These are phyloP conservation scores for Gynandropsis gynandra DNA, from an alignment of 345 rosid genomes.

Conservation along the genomic window DNA sequence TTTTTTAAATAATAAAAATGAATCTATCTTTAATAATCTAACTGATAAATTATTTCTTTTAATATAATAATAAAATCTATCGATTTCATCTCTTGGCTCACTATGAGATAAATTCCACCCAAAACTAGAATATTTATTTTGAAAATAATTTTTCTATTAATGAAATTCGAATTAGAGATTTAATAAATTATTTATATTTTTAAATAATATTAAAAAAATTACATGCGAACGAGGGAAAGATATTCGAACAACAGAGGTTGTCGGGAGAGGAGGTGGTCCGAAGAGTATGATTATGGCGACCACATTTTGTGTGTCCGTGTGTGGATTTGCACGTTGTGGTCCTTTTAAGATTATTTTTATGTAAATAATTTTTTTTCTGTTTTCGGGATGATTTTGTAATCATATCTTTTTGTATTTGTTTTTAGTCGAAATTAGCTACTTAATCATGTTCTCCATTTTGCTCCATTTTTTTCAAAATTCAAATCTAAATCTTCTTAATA, in stretches of 20 bases:
- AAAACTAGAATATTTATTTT: too few species aligned
- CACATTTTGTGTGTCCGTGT: background rate
- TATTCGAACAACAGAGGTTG: background rate
- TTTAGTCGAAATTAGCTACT: conserved; percentile 3
- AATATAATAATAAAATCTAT: too few species aligned
- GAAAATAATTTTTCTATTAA: background rate
- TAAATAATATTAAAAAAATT: too few species aligned
- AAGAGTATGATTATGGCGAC: conserved; percentile 18
- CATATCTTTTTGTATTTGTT: conserved; percentile 12
- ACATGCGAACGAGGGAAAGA: background rate
- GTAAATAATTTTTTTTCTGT: conserved; percentile 19
- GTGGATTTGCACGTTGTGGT: conserved; percentile 14
- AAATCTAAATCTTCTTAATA: too few species aligned
- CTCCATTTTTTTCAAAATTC: too few species aligned
- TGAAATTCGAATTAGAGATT: too few species aligned
- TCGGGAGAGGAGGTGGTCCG: conserved; percentile 12
- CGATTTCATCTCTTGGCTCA: too few species aligned
- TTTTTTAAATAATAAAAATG: too few species aligned
- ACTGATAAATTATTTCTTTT: too few species aligned
- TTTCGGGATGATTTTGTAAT: background rate
- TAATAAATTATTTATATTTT: too few species aligned
- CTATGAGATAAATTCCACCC: too few species aligned
- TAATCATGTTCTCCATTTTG: background rate
- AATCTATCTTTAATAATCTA: too few species aligned
- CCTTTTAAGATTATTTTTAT: conserved; percentile 7